These are phyloP conservation scores for Phytophthora colocasiae DNA, from an alignment of 352 stramenopile species.

Conservation along the genomic window DNA sequence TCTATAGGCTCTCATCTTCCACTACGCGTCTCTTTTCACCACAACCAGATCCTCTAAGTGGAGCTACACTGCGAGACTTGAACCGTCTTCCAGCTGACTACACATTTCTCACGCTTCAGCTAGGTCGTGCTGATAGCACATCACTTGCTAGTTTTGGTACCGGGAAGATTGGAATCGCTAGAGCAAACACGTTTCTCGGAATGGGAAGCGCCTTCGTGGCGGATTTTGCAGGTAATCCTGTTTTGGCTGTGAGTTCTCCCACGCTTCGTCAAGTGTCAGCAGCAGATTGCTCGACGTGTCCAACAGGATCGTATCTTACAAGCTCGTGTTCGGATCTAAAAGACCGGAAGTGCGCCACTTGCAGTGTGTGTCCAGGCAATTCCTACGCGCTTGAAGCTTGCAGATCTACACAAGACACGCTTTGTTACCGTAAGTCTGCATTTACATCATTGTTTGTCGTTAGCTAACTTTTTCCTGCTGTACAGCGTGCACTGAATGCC, in stretches of 20 bases:
- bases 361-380: constrained; percentile 65
- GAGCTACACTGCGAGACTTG: constrained; percentile 46
- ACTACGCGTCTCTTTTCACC: constrained; percentile 57
- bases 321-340: constrained; percentile 70
- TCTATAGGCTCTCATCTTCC: constrained; percentile 46
- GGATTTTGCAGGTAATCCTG: constrained; percentile 59
- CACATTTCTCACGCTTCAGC: constrained; percentile 68
- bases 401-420: constrained; percentile 58
- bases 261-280: constrained; percentile 47
- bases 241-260: constrained; percentile 30
- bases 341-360: constrained; percentile 60
- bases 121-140: constrained; percentile 50
- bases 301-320: constrained; percentile 45
- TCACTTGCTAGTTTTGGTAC: constrained; percentile 46
- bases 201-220: constrained; percentile 44
- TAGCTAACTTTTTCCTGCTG: not conserved
- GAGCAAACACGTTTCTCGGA: constrained; percentile 58
- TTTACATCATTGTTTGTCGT: too few species aligned
- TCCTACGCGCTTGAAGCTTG: constrained; percentile 62
- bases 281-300: constrained; percentile 63
- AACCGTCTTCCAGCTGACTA: constrained; percentile 64
- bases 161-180: constrained; percentile 57
- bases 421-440: constrained; percentile 66
- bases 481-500: constrained; percentile 75
- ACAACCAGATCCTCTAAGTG: constrained; percentile 54